These are phyloP conservation scores for Curvularia lunata DNA, from an alignment of 2,329 filamentous ascomycete species.

Conservation along the genomic window DNA sequence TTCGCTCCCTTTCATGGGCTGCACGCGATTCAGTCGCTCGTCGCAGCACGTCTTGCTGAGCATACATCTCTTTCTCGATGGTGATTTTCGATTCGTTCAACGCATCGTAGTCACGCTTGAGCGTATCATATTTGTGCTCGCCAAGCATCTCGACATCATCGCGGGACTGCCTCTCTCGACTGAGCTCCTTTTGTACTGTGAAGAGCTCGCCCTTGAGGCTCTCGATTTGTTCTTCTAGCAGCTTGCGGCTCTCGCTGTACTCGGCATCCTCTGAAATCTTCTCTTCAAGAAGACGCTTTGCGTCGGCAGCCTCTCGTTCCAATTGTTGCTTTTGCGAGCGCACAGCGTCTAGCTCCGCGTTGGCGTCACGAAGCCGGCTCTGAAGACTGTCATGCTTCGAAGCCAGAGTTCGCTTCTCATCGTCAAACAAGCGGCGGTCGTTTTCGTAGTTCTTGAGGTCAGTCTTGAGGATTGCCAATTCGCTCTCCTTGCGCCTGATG, in stretches of 20 bases:
- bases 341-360: slow-evolving; percentile 87
- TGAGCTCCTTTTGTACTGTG: slow-evolving; percentile 84
- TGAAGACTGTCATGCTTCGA: slow-evolving; percentile 81
- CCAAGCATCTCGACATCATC: slow-evolving; percentile 91
- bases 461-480: slow-evolving; percentile 80
- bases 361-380: slow-evolving; percentile 77
- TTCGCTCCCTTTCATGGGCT: slow-evolving; percentile 83
- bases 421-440: slow-evolving; percentile 78
- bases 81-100: slow-evolving; percentile 95
- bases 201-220: slow-evolving; percentile 87
- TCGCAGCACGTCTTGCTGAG: slow-evolving; percentile 88
- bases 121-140: slow-evolving; percentile 81
- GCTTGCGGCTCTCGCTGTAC: slow-evolving; percentile 76
- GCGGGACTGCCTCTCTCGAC: slow-evolving; percentile 87
- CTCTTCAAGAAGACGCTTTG: slow-evolving; percentile 83
- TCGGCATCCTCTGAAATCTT: slow-evolving; percentile 90
- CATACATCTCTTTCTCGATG: slow-evolving; percentile 97
- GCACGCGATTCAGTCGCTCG: slow-evolving; percentile 82
- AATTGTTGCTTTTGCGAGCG: slow-evolving; percentile 82
- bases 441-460: slow-evolving; percentile 84
- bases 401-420: slow-evolving; percentile 74
- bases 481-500: slow-evolving; percentile 91
- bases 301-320: slow-evolving; percentile 86
- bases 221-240: slow-evolving; percentile 85
- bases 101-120: slow-evolving; percentile 84